Percentiles rank a stretch among this genome's conserved stretches.
Evolutionary conservation across 345 rosid species (phyloP).

Genomic region (Bruguiera parviflora): DNA sequence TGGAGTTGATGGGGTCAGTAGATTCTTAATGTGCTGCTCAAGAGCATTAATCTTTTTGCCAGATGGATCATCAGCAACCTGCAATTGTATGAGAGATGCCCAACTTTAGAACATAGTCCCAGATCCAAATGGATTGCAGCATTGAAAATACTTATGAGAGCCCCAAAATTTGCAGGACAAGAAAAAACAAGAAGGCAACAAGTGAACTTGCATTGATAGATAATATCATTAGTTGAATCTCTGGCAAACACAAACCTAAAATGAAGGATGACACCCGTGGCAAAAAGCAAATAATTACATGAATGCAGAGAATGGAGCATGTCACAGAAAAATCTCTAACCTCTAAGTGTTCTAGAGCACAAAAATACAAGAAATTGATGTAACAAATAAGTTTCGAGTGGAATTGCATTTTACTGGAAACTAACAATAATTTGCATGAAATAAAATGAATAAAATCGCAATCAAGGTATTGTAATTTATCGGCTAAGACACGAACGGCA

Average conservation of each 20-base stretch:
- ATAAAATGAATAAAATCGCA: too few relatives aligned
- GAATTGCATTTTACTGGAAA: too few relatives aligned
- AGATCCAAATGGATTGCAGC: too few relatives aligned
- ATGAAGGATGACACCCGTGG: too few relatives aligned
- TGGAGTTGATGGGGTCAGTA: constrained; percentile 69
- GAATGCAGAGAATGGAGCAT: neutral
- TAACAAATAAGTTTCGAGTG: neutral
- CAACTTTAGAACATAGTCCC: neutral
- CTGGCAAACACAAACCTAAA: neutral
- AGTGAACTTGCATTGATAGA: neutral
- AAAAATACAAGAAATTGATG: neutral
- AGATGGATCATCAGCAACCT: constrained; percentile 87
- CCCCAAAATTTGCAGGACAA: neutral
- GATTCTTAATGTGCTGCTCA: constrained; percentile 87
- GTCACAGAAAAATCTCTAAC: neutral
- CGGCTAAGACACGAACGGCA: neutral
- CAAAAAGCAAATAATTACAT: neutral
- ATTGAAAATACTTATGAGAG: neutral
- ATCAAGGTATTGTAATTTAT: too few relatives aligned
- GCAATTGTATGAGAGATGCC: constrained; percentile 1
- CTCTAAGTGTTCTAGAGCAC: neutral
- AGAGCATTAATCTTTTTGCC: constrained; percentile 86
- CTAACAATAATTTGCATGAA: too few relatives aligned
- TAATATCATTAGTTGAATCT: neutral
- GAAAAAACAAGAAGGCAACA: neutral